Conservation (phyloP, 768 basidiomycete genomes). For the Panellus pusillus region DNA sequence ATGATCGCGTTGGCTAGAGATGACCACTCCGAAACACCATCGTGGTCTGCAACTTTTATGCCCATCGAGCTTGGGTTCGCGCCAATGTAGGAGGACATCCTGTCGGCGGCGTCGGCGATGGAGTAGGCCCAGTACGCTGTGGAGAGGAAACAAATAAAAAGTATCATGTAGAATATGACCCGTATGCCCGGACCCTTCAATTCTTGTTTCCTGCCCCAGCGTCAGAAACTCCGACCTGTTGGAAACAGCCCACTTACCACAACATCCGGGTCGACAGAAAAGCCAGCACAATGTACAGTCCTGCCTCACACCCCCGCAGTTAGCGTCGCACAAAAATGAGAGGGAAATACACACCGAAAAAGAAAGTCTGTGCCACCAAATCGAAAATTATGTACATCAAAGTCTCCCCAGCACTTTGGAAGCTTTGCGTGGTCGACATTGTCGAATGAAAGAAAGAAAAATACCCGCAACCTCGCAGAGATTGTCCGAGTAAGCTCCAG, state of each 20-base stretch:
- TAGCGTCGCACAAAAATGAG: neutral
- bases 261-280: conserved; percentile 14
- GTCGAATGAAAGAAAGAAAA: too few species aligned
- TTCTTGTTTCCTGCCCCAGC: conserved; percentile 6
- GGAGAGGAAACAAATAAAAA: conserved; percentile 10
- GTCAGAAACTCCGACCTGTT: neutral
- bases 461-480: too few species aligned
- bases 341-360: conserved; percentile 6
- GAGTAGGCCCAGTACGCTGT: conserved; percentile 9
- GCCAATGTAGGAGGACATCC: neutral
- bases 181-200: conserved; percentile 4
- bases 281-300: conserved; percentile 3
- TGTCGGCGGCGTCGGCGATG: conserved; percentile 5
- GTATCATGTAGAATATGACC: conserved; percentile 1
- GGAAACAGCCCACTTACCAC: neutral
- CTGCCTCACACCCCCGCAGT: neutral
- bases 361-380: conserved; percentile 9
- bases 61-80: neutral
- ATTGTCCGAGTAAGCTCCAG: too few species aligned
- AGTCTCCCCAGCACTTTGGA: too few species aligned
- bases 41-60: neutral
- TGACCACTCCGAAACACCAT: conserved; percentile 6
- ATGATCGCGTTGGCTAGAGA: conserved; percentile 4
- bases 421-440: too few species aligned
- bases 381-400: neutral